Evolutionary conservation across 371 early-diverging fungal species (phyloP).

Genomic region (Apophysomyces variabilis): DNA sequence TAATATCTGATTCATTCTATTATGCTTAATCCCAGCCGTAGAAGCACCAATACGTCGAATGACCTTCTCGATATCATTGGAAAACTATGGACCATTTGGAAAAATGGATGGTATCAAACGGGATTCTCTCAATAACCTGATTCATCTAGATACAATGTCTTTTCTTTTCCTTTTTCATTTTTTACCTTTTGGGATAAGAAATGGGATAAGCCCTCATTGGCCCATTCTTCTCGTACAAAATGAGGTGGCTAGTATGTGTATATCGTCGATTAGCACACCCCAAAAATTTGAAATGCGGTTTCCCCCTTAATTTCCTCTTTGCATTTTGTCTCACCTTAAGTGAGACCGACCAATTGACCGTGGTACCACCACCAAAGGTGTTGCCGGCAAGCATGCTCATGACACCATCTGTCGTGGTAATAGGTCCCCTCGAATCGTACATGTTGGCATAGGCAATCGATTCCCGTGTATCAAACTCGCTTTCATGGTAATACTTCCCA

Average conservation of each 20-base stretch:
- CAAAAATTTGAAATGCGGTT: not conserved
- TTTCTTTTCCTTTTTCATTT: not conserved
- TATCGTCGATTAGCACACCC: too few relatives aligned
- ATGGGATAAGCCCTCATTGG: slow-evolving; percentile 61
- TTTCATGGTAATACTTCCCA: slow-evolving; percentile 57
- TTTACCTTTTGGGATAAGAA: slow-evolving; percentile 55
- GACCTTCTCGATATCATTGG: slow-evolving; percentile 57
- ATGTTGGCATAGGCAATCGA: slow-evolving; percentile 39
- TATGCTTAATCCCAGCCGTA: slow-evolving; percentile 61
- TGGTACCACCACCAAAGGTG: slow-evolving; percentile 73
- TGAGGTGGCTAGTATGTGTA: slow-evolving; percentile 45
- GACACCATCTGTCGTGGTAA: slow-evolving; percentile 41
- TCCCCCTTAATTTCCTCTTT: too few relatives aligned
- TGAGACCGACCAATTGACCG: slow-evolving; percentile 72
- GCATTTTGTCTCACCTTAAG: slow-evolving; percentile 49
- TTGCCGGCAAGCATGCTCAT: slow-evolving; percentile 31
- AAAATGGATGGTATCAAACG: not conserved
- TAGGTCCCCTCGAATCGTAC: slow-evolving; percentile 46
- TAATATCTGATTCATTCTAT: slow-evolving; percentile 61
- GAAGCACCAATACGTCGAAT: slow-evolving; percentile 60
- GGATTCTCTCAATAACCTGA: not conserved
- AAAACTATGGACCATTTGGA: slow-evolving; percentile 21
- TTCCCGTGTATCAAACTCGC: slow-evolving; percentile 55
- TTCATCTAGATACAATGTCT: not conserved
- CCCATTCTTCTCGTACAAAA: slow-evolving; percentile 77